Conservation (phyloP, 139 green algal species). For the Dunaliella primolecta region DNA sequence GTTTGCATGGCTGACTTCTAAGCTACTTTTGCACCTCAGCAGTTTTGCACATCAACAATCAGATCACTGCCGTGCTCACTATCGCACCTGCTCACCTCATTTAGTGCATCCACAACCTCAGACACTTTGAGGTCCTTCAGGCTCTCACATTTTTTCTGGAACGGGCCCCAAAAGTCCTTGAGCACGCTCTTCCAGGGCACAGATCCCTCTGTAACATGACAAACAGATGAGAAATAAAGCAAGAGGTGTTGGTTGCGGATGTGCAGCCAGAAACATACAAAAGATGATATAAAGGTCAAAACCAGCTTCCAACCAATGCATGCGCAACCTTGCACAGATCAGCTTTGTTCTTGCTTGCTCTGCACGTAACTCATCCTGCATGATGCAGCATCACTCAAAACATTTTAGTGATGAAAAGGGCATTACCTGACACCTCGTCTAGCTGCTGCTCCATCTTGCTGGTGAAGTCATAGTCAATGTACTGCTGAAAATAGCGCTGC, state of each 20-base stretch:
- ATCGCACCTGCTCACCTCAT: conserved; percentile 21
- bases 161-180: conserved; percentile 61
- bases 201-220: conserved; percentile 35
- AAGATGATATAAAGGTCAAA: neutral
- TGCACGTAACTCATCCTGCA: too few species aligned
- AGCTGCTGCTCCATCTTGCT: conserved; percentile 57
- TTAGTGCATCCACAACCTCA: conserved; percentile 65
- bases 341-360: neutral
- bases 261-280: neutral
- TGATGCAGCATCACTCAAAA: neutral
- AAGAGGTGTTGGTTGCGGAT: neutral
- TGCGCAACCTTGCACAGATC: neutral
- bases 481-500: conserved; percentile 64
- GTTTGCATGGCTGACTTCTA: too few species aligned
- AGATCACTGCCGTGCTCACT: conserved; percentile 23
- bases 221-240: neutral
- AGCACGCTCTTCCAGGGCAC: conserved; percentile 56
- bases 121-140: conserved; percentile 34
- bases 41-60: conserved; percentile 50
- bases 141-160: conserved; percentile 36
- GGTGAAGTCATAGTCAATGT: conserved; percentile 85
- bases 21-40: too few species aligned
- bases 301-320: neutral
- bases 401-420: too few species aligned
- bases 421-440: conserved; percentile 69